Evolutionary conservation across 257 asterid species (phyloP), one percentile per base, ranked within the genome.

Genomic region (Anisodus acutangulus): DNA sequence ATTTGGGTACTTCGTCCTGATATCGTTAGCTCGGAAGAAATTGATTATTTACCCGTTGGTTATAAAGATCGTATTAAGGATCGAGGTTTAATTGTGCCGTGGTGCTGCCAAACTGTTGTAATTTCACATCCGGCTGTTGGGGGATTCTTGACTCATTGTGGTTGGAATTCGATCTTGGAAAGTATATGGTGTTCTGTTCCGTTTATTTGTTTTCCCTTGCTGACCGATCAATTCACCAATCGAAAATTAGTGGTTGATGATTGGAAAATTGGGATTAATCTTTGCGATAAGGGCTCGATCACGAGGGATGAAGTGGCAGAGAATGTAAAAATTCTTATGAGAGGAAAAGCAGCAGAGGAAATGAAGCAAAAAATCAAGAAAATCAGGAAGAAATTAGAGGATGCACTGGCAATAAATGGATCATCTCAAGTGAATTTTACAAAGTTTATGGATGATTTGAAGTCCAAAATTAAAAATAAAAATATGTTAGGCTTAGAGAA

Each of bases 1-100:
- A 78, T 94, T 68, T 92, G 97, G 98, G 93, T 94, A 55, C 82
- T 91, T 82, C 87, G 98, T 26, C 94, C 94, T 53, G 94, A 92
- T 59, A 90, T 91, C 9, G 94, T 94, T 55, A 91, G 86, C 85
- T 89, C 95, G 0, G 90, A 85, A 1, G 93, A 90, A 49, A 54
- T 83, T 1, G 85, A 90, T 66, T 82, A 85, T 57, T 80, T 91
- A 41, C 93, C 93, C 0, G 69, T 8, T 6, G 95, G 91, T 8
- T 90, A 90, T 2, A 90, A 89, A 68, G 85, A 83, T 0, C 17
- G 41, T 37, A 76, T 90, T 71, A 85, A 78, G 16, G 88, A 91
- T 26, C 83, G 84, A 19, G 94, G 97, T 2, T 5, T 91, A 79
- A 88, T 94, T 1, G 92, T 94, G 86, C 91, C 88, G 0, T 91